Evolutionary conservation across 2,329 filamentous ascomycete species (phyloP).

Genomic region (Talaromyces sp.): DNA sequence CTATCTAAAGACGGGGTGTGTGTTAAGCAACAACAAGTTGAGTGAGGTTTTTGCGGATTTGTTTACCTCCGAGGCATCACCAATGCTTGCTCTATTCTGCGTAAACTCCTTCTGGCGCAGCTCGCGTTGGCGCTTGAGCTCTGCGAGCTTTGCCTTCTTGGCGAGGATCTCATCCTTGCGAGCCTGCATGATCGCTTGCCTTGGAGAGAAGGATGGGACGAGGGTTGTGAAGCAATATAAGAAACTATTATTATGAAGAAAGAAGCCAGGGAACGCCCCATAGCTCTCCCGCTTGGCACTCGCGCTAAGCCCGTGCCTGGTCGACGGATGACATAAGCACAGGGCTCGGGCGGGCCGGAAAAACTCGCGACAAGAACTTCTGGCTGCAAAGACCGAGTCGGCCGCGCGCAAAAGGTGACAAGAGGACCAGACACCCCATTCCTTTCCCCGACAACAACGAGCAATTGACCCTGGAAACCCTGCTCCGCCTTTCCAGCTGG

Average conservation of each 20-base stretch:
- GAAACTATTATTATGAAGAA: background rate
- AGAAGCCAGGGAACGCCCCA: constrained; percentile 13
- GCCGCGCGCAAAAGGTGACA: background rate
- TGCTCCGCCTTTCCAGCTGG: constrained; percentile 17
- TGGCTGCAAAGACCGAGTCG: constrained; percentile 21
- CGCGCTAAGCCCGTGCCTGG: background rate
- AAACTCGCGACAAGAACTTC: constrained; percentile 39
- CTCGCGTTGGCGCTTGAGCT: constrained; percentile 89
- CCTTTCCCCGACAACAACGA: constrained; percentile 12
- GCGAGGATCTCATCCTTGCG: constrained; percentile 93
- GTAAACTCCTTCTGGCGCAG: constrained; percentile 71
- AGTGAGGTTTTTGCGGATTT: background rate
- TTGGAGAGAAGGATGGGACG: background rate
- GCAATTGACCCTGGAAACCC: constrained; percentile 34
- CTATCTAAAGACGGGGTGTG: constrained; percentile 42
- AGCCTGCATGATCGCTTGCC: constrained; percentile 47
- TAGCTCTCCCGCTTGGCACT: constrained; percentile 16
- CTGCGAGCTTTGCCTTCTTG: constrained; percentile 94
- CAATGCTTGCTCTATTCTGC: constrained; percentile 62
- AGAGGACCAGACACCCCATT: background rate
- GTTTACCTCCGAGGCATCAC: constrained; percentile 65
- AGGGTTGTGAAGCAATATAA: background rate
- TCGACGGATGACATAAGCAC: constrained; percentile 33
- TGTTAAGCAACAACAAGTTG: background rate
- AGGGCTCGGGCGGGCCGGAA: constrained; percentile 29